Percentiles rank a stretch among this genome's conserved stretches.
These are phyloP conservation scores for Wallacemonas sp. DNA, from an alignment of 208 protist genomes.

Conservation along the genomic window DNA sequence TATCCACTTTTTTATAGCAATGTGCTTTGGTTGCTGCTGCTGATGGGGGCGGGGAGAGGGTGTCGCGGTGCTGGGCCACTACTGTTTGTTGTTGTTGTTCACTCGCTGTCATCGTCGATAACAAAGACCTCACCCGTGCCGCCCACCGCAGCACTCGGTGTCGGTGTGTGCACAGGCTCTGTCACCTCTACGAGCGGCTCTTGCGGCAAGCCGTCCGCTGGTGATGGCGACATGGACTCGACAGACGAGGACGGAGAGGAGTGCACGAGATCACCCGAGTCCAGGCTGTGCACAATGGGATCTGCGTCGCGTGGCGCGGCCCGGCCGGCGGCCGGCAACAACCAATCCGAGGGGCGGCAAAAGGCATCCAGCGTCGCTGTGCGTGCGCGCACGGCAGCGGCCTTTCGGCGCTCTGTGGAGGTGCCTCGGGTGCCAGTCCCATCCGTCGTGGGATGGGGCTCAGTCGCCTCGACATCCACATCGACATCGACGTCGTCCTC, in stretches of 20 bases:
- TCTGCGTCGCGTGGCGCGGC: not conserved
- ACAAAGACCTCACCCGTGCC: no score
- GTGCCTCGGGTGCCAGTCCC: no score
- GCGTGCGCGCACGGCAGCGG: not conserved
- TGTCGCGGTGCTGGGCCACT: no score
- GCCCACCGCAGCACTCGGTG: no score
- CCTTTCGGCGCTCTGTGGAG: not conserved
- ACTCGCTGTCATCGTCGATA: slow-evolving; percentile 13
- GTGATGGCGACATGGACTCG: not conserved
- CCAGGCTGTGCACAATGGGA: not conserved
- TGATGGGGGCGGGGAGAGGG: no score
- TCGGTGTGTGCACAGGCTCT: not conserved
- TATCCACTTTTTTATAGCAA: no score
- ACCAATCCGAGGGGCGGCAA: not conserved
- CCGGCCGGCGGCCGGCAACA: not conserved
- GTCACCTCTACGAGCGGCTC: not conserved
- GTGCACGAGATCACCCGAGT: not conserved
- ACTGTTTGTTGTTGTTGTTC: no score
- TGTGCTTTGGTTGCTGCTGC: not conserved
- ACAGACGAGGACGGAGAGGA: not conserved
- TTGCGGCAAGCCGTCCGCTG: not conserved
- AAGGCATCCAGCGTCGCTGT: not conserved
- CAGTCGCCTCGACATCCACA: not conserved
- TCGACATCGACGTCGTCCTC: not conserved
- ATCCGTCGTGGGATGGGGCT: no score